phyloP scores from a whole-genome alignment of 2,329 filamentous ascomycete genomes.

The Simplicillium aogashimaense region DNA sequence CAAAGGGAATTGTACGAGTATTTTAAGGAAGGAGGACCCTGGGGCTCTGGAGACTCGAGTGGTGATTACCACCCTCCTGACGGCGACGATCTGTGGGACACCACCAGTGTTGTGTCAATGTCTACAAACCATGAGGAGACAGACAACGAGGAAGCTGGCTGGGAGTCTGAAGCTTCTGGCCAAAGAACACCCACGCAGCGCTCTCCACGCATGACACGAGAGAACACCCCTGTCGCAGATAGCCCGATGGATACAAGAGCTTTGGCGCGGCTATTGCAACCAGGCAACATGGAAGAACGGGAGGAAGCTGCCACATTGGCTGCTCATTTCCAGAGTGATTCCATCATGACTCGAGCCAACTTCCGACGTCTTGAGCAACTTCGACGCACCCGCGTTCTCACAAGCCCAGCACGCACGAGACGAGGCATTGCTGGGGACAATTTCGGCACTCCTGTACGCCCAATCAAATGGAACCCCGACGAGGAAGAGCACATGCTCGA shows the following conservation, averaged over 20 bases:
- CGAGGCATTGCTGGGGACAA: conserved; percentile 10
- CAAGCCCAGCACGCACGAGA: conserved; percentile 17
- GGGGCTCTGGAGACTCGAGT: conserved; percentile 72
- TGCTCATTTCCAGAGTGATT: conserved; percentile 62
- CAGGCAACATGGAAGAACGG: conserved; percentile 64
- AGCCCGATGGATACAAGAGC: conserved; percentile 54
- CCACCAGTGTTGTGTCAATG: conserved; percentile 68
- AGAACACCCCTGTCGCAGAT: conserved; percentile 50
- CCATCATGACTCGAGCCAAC: conserved; percentile 71
- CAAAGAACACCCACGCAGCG: conserved; percentile 66
- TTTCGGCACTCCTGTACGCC: conserved; percentile 10
- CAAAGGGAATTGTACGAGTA: conserved; percentile 71
- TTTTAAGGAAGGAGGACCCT: conserved; percentile 78
- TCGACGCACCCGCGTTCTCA: conserved; percentile 56
- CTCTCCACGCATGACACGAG: conserved; percentile 35
- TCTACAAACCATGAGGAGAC: conserved; percentile 22
- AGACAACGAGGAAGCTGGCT: conserved; percentile 33
- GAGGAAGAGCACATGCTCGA: conserved; percentile 54
- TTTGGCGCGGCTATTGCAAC: conserved; percentile 74
- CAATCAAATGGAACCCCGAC: conserved; percentile 36
- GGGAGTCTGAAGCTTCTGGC: conserved; percentile 40
- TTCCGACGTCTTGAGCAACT: conserved; percentile 60
- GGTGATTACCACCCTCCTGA: conserved; percentile 60
- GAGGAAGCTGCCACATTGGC: conserved; percentile 75
- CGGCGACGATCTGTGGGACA: conserved; percentile 54